phyloP scores from a whole-genome alignment of 768 basidiomycete genomes.

The Brasilioporus rufonigricans region DNA sequence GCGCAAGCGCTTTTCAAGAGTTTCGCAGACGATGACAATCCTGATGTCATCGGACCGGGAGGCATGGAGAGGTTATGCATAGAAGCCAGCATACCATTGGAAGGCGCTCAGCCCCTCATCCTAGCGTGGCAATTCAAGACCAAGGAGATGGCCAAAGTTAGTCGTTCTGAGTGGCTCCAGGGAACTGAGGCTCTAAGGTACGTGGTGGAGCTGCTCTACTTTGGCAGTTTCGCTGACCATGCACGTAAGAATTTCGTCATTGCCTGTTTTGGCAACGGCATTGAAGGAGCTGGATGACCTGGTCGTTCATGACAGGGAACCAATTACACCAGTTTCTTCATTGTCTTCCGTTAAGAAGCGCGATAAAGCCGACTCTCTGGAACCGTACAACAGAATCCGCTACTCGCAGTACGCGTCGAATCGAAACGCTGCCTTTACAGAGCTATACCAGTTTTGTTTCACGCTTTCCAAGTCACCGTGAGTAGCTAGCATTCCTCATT shows the following conservation, averaged over 20 bases:
- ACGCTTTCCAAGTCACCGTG: constrained; percentile 68
- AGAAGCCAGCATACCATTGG: constrained; percentile 69
- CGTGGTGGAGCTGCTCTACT: constrained; percentile 13
- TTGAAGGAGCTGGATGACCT: constrained; percentile 62
- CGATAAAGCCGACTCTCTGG: constrained; percentile 18
- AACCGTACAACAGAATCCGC: constrained; percentile 53
- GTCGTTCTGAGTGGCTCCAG: constrained; percentile 66
- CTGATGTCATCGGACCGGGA: constrained; percentile 60
- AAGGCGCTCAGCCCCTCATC: constrained; percentile 68
- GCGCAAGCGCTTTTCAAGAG: constrained; percentile 55
- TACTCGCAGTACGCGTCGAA: constrained; percentile 52
- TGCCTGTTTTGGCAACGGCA: constrained; percentile 46
- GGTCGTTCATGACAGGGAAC: constrained; percentile 48
- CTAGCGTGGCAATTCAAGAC: constrained; percentile 74
- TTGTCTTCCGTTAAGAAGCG: constrained; percentile 34
- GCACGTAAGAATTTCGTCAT: constrained; percentile 46
- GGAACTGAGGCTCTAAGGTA: constrained; percentile 50
- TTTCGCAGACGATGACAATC: constrained; percentile 56
- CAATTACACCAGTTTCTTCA: constrained; percentile 28
- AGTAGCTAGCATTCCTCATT: constrained; percentile 28
- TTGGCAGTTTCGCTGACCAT: background rate
- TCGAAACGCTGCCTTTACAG: constrained; percentile 51
- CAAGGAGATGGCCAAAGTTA: constrained; percentile 71
- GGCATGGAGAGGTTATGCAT: constrained; percentile 70
- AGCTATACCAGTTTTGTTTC: constrained; percentile 73